Evolutionary conservation across 805 yeast species (phyloP).

Genomic region (Phaffomyces opuntiae): DNA sequence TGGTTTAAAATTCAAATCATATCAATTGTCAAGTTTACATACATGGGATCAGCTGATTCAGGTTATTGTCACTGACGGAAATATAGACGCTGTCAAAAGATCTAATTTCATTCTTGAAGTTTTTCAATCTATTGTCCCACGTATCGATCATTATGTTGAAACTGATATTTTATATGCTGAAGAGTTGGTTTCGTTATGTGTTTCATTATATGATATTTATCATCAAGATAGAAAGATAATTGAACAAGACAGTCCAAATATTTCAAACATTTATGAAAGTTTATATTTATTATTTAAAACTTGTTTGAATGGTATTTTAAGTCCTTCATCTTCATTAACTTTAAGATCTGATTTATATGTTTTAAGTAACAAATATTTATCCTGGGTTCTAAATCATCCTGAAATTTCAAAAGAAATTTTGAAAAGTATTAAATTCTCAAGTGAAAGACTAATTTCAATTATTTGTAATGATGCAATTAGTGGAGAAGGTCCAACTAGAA

Average conservation of each 20-base stretch:
- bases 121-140: conserved; percentile 70
- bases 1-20: conserved; percentile 38
- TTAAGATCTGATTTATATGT: conserved; percentile 78
- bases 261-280: conserved; percentile 42
- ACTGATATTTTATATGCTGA: conserved; percentile 60
- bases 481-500: conserved; percentile 70
- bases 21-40: conserved; percentile 58
- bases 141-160: conserved; percentile 67
- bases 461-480: conserved; percentile 73
- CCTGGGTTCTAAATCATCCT: conserved; percentile 38
- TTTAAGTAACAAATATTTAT: conserved; percentile 58
- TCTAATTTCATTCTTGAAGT: conserved; percentile 66
- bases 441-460: conserved; percentile 56
- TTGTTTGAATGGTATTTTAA: conserved; percentile 63
- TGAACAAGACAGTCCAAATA: conserved; percentile 26
- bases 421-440: conserved; percentile 46
- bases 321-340: conserved; percentile 58
- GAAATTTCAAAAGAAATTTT: conserved; percentile 40
- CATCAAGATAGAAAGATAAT: conserved; percentile 36
- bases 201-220: conserved; percentile 58
- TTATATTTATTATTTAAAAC: conserved; percentile 66
- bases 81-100: conserved; percentile 36
- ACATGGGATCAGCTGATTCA: conserved; percentile 83
- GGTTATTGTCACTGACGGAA: conserved; percentile 59
- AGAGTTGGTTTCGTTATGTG: conserved; percentile 71